A percentile compares a stretch with the other conserved stretches of the same genome.
phyloP scores from a whole-genome alignment of 306 rosid genomes.

The Acacia acuminata region DNA sequence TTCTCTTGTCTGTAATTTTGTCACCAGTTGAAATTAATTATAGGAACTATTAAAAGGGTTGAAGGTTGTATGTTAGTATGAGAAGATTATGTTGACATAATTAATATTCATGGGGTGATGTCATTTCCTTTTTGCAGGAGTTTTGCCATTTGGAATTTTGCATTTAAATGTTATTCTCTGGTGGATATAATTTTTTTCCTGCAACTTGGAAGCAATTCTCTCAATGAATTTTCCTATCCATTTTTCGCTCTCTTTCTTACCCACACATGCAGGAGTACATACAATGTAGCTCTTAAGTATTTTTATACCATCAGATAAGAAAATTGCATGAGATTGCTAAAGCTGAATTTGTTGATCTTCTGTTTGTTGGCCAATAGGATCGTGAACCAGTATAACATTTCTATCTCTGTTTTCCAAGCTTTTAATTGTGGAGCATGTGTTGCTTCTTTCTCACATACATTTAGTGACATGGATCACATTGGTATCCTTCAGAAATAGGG shows the following conservation, averaged over 20 bases:
- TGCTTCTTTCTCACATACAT: not conserved
- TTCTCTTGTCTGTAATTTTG: constrained; percentile 3
- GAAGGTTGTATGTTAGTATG: not conserved
- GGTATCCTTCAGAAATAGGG: not conserved
- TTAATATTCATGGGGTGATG: not conserved
- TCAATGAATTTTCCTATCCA: not conserved
- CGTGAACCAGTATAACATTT: not conserved
- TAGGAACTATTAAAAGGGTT: constrained; percentile 1
- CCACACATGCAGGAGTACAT: not conserved
- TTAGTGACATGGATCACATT: not conserved
- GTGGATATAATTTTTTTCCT: not conserved
- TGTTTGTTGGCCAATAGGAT: not conserved
- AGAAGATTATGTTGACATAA: constrained; percentile 17
- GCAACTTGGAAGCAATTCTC: not conserved
- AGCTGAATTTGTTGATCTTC: not conserved
- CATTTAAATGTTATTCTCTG: not conserved
- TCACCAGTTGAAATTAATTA: not conserved
- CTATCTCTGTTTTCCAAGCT: not conserved
- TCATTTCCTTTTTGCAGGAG: not conserved
- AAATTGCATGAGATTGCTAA: not conserved
- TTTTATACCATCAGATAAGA: not conserved
- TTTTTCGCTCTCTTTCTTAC: not conserved
- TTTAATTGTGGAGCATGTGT: not conserved
- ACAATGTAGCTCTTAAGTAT: not conserved
- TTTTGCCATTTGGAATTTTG: not conserved